Evolutionary conservation across 345 rosid genomes (phyloP).

Genomic region (Eutrema yunnanense): DNA sequence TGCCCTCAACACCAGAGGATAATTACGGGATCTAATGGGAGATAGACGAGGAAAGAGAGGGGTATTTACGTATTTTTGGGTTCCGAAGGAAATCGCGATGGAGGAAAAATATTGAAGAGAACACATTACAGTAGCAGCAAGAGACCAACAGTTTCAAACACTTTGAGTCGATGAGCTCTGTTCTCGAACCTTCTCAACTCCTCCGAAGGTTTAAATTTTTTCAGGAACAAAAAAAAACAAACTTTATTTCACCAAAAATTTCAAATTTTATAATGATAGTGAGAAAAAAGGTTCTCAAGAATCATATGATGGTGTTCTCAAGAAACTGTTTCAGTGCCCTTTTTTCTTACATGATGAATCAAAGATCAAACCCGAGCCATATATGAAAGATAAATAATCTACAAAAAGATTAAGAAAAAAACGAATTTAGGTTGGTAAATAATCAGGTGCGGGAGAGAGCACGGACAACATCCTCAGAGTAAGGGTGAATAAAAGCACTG

Average conservation of each 20-base stretch:
- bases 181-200: background rate
- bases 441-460: slow-evolving; percentile 20
- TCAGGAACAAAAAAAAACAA: background rate
- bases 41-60: background rate
- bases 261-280: background rate
- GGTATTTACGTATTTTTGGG: slow-evolving; percentile 15
- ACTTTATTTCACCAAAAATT: slow-evolving; percentile 2
- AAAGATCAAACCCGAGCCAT: slow-evolving; percentile 2
- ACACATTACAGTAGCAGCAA: slow-evolving; percentile 17
- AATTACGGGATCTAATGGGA: background rate
- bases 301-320: background rate
- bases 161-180: background rate
- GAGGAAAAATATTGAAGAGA: slow-evolving; percentile 17
- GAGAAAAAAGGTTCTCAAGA: background rate
- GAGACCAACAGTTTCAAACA: background rate
- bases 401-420: background rate
- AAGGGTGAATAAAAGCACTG: slow-evolving; percentile 71
- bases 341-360: slow-evolving; percentile 5
- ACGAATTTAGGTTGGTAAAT: background rate
- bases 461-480: slow-evolving; percentile 21
- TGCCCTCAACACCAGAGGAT: slow-evolving; percentile 15
- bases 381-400: background rate
- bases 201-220: background rate
- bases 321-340: background rate
- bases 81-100: background rate